Conservation (phyloP, 495 filamentous ascomycete genomes). For the Podospora pseudoanserina region DNA sequence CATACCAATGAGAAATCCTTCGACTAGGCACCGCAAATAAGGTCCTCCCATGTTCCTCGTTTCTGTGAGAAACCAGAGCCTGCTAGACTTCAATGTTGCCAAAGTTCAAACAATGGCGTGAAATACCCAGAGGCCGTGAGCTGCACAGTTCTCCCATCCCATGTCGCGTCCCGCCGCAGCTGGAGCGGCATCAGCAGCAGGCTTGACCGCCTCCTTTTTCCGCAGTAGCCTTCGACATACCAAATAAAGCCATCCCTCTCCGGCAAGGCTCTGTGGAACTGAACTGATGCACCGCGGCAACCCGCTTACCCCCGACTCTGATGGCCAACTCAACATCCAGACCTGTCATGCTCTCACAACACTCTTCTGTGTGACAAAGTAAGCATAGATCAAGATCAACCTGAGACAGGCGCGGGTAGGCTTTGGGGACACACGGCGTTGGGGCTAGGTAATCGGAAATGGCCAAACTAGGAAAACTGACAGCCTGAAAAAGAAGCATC, state of each 20-base stretch:
- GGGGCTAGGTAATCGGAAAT: not conserved
- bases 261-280: not conserved
- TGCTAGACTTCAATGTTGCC: not conserved
- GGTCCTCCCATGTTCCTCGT: not conserved
- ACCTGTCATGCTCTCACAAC: not conserved
- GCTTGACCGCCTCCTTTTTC: slow-evolving; percentile 1
- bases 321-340: too few relatives aligned
- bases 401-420: not conserved
- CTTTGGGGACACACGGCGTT: slow-evolving; percentile 9
- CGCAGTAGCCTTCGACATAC: not conserved
- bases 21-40: not conserved
- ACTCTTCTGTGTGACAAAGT: not conserved
- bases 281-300: not conserved
- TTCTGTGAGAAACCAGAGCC: not conserved
- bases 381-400: not conserved
- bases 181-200: not conserved
- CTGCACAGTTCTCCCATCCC: not conserved
- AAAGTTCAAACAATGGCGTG: not conserved
- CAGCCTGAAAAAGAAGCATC: slow-evolving; percentile 13
- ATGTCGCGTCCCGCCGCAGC: not conserved
- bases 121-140: not conserved
- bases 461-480: not conserved
- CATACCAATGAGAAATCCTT: not conserved
- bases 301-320: not conserved
- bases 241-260: not conserved